These are phyloP conservation scores for Dendrobium officinale DNA, from an alignment of 106 monocot species.

Conservation along the genomic window DNA sequence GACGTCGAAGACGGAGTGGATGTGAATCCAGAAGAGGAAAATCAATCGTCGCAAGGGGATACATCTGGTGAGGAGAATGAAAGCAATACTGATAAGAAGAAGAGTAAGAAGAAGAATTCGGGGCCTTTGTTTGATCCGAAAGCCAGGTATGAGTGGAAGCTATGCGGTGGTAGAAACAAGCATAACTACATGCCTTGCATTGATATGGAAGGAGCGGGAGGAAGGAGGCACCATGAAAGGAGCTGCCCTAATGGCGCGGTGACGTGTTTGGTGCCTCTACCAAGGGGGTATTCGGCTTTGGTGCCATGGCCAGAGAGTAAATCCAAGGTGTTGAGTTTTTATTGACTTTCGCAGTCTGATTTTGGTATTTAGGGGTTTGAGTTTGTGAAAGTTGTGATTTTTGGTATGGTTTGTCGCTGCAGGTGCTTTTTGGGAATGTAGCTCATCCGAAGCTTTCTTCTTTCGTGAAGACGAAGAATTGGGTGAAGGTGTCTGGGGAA, in stretches of 20 bases:
- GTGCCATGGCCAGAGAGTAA: conserved; percentile 80
- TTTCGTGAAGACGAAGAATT: conserved; percentile 49
- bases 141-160: conserved; percentile 63
- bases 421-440: conserved; percentile 76
- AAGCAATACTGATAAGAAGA: conserved; percentile 10
- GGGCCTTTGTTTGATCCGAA: conserved; percentile 67
- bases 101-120: conserved; percentile 21
- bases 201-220: conserved; percentile 54
- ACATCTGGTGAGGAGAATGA: conserved; percentile 12
- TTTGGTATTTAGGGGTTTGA: background rate
- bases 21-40: conserved; percentile 30
- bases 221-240: conserved; percentile 69
- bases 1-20: conserved; percentile 42
- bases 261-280: conserved; percentile 69
- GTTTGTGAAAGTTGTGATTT: conserved; percentile 6
- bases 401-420: conserved; percentile 18
- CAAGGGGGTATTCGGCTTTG: conserved; percentile 44
- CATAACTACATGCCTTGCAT: conserved; percentile 70
- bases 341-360: background rate
- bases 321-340: conserved; percentile 41
- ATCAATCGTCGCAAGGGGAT: background rate
- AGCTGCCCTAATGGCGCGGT: conserved; percentile 54
- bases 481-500: conserved; percentile 64
- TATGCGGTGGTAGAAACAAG: conserved; percentile 47
- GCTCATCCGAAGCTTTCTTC: conserved; percentile 69